Evolutionary conservation across 2,329 filamentous ascomycete species (phyloP), one percentile per base, ranked within the genome.

Genomic region (Aureobasidium sp.): DNA sequence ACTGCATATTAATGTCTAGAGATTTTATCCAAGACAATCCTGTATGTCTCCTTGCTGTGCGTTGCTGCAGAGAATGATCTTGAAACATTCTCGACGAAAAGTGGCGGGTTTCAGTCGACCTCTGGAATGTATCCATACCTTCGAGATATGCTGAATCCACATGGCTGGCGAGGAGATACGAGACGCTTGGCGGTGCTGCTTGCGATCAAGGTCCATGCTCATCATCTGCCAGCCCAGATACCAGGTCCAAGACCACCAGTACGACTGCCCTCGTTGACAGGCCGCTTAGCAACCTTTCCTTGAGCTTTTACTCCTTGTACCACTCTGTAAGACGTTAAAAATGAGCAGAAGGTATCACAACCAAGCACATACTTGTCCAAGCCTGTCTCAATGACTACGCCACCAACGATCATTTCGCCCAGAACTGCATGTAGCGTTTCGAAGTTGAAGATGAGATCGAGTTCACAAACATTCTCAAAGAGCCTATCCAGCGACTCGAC

Each of bases 371-470:
- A 61, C 73, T 87, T 87, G 62, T 96, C 91, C 64, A 96, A 76
- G 69, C 88, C 90, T 36, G 93, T 97, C 78, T 97, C 93, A 29
- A 97, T 86, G 16, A 97, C 93, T 13, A 97, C 91, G 1, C 93
- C 93, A 15, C 93, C 93, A 16, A 96, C 90, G 62, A 97, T 89
- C 90, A 97, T 96, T 80, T 97, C 93, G 62, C 86, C 87, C 10
- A 97, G 79, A 15, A 91, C 86, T 9, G 93, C 89, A 78, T 99
- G 94, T 69, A 99, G 81, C 16, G 91, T 95, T 81, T 99, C 94
- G 69, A 96, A 99, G 73, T 97, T 97, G 79, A 99, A 99, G 74
- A 99, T 99, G 68, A 99, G 82, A 75, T 99, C 92, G 61, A 99
- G 81, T 79, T 99, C 94, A 81, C 94, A 99, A 10, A 99, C 94